Conservation (phyloP, 495 filamentous ascomycete genomes). For the Podospora sp. region DNA sequence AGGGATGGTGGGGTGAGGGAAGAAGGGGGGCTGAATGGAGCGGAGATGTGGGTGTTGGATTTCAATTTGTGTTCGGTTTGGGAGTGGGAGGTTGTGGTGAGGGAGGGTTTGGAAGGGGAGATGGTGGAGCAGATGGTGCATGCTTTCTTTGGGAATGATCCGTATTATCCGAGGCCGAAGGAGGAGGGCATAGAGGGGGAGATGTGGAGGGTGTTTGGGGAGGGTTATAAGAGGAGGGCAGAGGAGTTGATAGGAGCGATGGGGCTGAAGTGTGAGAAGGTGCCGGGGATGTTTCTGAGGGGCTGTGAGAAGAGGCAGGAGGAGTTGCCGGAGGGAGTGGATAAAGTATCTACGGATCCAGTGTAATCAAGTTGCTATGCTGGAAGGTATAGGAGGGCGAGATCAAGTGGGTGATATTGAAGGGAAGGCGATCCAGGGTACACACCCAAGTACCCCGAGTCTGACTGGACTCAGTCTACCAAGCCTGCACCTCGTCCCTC, state of each 20-base stretch:
- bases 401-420: too few relatives aligned
- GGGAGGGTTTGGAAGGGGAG: neutral
- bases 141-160: neutral
- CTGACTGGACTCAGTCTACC: slow-evolving; percentile 12
- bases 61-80: neutral
- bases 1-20: neutral
- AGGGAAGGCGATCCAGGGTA: too few relatives aligned
- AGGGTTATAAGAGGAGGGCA: neutral
- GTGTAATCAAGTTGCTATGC: too few relatives aligned
- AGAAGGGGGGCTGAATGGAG: neutral
- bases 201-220: neutral
- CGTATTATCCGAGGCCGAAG: neutral
- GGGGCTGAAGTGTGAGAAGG: neutral
- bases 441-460: too few relatives aligned
- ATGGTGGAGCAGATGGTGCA: neutral
- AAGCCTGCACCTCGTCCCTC: slow-evolving; percentile 28
- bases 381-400: too few relatives aligned
- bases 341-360: neutral
- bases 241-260: neutral
- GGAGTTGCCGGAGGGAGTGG: neutral
- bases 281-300: neutral
- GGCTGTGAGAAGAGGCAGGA: neutral
- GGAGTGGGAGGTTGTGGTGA: neutral
- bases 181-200: neutral
- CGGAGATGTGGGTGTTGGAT: neutral